Evolutionary conservation across 2,329 filamentous ascomycete species (phyloP), one percentile per base, ranked within the genome.

Genomic region (Whalleya microplaca): DNA sequence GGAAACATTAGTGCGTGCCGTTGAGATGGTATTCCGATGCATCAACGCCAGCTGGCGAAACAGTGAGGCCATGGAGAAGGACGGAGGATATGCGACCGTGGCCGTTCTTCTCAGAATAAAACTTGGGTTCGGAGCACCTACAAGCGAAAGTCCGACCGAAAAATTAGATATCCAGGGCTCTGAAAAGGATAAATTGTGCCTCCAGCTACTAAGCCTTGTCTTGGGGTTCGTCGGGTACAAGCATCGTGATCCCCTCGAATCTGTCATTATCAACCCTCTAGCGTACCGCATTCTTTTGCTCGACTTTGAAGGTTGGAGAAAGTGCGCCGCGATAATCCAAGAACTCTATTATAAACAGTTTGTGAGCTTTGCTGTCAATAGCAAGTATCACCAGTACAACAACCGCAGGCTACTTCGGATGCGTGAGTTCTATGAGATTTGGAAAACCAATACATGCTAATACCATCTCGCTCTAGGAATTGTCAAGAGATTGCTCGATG

Each of bases 51-150:
- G 90, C 70, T 99, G 96, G 95, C 85, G 95, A 62, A 98, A 98
- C 64, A 98, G 95, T 64, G 96, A 99, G 72, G 93, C 95, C 21
- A 97, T 99, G 90, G 95, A 99, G 73, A 88, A 91, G 66, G 92
- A 96, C 57, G 95, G 96, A 64, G 96, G 94, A 0, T 99, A 97
- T 70, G 89, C 91, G 21, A 90, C 98, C 37, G 77, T 99, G 48
- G 90, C 90, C 41, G 86, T 92, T 73, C 81, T 98, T 18, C 76
- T 99, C 21, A 87, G 92, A 52, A 90, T 91, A 52, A 97, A 96
- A 71, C 79, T 96, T 29, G 89, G 89, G 4, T 80, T 81, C 48
- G 68, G 70, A 51, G 72, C 75, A 16, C 65, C 76, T 45, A 67
- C 64, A 64, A 74, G 45, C 63, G 72, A 59, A 65, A 69, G 54